Evolutionary conservation across 78 protist genomes (phyloP), one percentile per base, ranked within the genome.

Genomic region (Emiliania huxleyi): DNA sequence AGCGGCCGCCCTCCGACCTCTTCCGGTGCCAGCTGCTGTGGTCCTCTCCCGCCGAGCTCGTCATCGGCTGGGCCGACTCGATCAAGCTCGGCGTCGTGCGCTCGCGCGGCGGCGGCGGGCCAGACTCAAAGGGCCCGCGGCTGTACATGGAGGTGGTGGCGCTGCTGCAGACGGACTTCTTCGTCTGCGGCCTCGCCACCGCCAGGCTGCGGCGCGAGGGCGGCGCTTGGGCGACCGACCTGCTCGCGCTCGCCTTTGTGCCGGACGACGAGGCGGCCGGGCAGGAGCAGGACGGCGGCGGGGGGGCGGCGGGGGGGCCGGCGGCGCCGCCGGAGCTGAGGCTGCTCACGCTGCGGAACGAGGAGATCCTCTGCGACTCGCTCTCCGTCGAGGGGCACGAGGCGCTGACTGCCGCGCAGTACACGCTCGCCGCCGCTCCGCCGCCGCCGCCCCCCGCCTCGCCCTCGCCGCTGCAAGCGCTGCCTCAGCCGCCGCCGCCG

Each of bases 21-120:
- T 95, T 92, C 93, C 75, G 96, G 25, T 96, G 98, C 90, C 69
- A 93, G 46, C 91, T 98, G 12, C 87, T 79, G 33, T 98, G 98
- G 98, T 95, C 91, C 62, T 23, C 44, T 23, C 94, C 94, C 46
- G 21, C 35, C 19, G 62, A 37, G 42, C 93, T 81, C 69, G 21
- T 62, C 38, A 69, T 91, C 93, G 87, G 87, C 35, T 81, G 89
- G 89, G 48, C 56, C 2, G 38, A 81, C 89, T 22, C 89, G 62
- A 81, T 81, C 89, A 81, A 81, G 56, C 26, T 44, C 37, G 89
- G 38, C 48, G 48, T 37, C 48, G 87, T 77, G 48, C 44, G 87
- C 87, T 0, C 33, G n/a, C 35, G 87, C 87, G 45, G 19, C 19
- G 43, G 15, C n/a, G n/a, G n/a, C n/a, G n/a, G n/a, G n/a, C n/a